A percentile compares a stretch with the other conserved stretches of the same genome.
Evolutionary conservation across 129 eudicot species (phyloP).

Genomic region (Smallanthus sonchifolius): DNA sequence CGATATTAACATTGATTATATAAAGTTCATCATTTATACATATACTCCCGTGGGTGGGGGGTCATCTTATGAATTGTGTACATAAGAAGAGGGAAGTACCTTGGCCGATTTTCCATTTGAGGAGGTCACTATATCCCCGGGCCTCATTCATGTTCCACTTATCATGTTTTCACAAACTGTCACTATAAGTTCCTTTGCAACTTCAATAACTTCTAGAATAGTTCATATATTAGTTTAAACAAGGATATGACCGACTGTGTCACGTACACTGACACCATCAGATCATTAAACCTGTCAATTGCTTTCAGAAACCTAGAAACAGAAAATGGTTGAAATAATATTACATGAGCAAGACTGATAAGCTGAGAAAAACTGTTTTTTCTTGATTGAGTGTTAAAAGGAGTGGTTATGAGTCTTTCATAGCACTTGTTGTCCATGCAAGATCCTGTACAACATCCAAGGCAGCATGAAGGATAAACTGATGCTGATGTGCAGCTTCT

Average conservation of each 20-base stretch:
- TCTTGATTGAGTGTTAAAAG: not conserved
- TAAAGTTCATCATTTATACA: too few relatives aligned
- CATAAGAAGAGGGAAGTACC: too few relatives aligned
- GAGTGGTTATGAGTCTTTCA: conserved; percentile 41
- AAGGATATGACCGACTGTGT: conserved; percentile 99
- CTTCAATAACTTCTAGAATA: too few relatives aligned
- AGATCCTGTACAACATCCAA: conserved; percentile 93
- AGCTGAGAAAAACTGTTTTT: not conserved
- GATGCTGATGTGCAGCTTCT: conserved; percentile 97
- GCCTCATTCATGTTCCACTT: too few relatives aligned
- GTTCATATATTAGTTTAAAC: too few relatives aligned
- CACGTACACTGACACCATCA: conserved; percentile 95
- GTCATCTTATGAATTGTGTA: too few relatives aligned
- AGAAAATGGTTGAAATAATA: conserved; percentile 2
- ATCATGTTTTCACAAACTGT: too few relatives aligned
- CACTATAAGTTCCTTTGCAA: too few relatives aligned
- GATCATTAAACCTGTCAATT: conserved; percentile 88
- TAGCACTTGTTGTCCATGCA: conserved; percentile 98
- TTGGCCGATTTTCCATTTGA: too few relatives aligned
- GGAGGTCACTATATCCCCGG: too few relatives aligned
- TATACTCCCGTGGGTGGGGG: too few relatives aligned
- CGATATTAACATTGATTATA: too few relatives aligned
- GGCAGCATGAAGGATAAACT: conserved; percentile 86
- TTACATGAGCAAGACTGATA: not conserved
- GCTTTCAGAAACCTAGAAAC: conserved; percentile 78